phyloP scores from a whole-genome alignment of 2,329 filamentous ascomycete genomes.

The Cladosporium halotolerans region DNA sequence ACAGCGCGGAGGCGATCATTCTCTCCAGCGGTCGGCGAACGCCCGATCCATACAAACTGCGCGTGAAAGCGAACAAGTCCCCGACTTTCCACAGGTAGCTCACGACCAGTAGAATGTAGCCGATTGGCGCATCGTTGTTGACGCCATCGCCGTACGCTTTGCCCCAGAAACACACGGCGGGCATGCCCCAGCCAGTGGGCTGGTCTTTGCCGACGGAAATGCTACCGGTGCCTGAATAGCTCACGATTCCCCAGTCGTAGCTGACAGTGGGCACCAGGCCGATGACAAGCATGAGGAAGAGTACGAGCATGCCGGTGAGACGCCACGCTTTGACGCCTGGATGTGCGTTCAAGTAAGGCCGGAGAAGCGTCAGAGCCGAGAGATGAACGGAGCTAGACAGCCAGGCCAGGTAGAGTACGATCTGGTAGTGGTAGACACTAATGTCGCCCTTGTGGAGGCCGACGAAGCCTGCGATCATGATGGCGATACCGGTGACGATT shows the following conservation, averaged over 20 bases:
- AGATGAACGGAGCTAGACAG: constrained; percentile 26
- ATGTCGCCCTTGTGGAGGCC: constrained; percentile 17
- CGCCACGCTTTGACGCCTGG: constrained; percentile 17
- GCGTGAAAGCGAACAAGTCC: constrained; percentile 15
- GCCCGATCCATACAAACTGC: constrained; percentile 12
- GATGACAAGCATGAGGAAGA: constrained; percentile 21
- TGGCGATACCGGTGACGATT: constrained; percentile 12
- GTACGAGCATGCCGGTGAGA: constrained; percentile 17
- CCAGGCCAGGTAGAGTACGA: constrained; percentile 27
- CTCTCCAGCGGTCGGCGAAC: constrained; percentile 15
- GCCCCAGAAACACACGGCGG: constrained; percentile 19
- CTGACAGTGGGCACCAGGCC: constrained; percentile 19
- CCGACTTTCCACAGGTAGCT: constrained; percentile 26
- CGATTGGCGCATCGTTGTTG: constrained; percentile 20
- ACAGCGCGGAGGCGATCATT: constrained; percentile 15
- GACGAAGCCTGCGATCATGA: constrained; percentile 22
- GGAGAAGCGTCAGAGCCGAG: constrained; percentile 19
- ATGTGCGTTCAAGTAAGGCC: constrained; percentile 13
- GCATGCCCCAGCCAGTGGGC: constrained; percentile 12
- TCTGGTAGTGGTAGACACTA: constrained; percentile 24
- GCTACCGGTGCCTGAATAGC: background rate
- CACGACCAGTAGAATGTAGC: constrained; percentile 19
- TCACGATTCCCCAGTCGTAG: constrained; percentile 17
- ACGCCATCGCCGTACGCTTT: constrained; percentile 15
- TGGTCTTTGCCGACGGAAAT: no score